Evolutionary conservation across 305 asterid genomes (phyloP).

Genomic region (Striga hermonthica): DNA sequence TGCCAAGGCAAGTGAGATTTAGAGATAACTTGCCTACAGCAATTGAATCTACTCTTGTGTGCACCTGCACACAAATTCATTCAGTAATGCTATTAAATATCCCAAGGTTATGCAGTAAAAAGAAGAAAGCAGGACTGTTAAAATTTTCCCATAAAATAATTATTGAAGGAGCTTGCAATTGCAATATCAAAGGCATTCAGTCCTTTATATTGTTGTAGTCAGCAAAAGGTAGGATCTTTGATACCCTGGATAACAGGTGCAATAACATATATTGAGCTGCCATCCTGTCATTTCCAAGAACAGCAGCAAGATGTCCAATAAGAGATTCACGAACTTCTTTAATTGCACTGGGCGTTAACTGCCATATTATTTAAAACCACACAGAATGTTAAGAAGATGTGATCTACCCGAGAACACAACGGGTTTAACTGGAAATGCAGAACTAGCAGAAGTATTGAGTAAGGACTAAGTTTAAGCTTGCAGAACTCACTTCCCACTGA

Average conservation of each 20-base stretch:
- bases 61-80: slow-evolving; percentile 51
- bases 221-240: slow-evolving; percentile 18
- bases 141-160: not conserved
- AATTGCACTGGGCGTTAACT: slow-evolving; percentile 52
- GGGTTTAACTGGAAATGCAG: slow-evolving; percentile 12
- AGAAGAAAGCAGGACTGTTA: slow-evolving; percentile 1
- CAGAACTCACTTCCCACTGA: slow-evolving; percentile 54
- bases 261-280: slow-evolving; percentile 83
- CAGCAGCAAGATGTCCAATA: slow-evolving; percentile 59
- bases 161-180: slow-evolving; percentile 14
- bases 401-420: slow-evolving; percentile 18
- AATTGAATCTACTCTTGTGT: slow-evolving; percentile 63
- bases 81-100: slow-evolving; percentile 26
- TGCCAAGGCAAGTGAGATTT: slow-evolving; percentile 69
- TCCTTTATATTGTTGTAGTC: not conserved
- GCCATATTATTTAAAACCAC: slow-evolving; percentile 28
- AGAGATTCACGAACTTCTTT: slow-evolving; percentile 72
- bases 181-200: not conserved
- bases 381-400: slow-evolving; percentile 2
- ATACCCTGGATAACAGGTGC: slow-evolving; percentile 85
- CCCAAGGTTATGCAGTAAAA: not conserved
- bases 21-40: slow-evolving; percentile 87
- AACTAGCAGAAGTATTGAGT: not conserved
- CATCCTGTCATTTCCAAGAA: slow-evolving; percentile 78
- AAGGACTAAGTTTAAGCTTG: slow-evolving; percentile 6